Base-by-base conservation (phyloP, 176 grass and related monocot species). In the Aegilops tauschii region DNA sequence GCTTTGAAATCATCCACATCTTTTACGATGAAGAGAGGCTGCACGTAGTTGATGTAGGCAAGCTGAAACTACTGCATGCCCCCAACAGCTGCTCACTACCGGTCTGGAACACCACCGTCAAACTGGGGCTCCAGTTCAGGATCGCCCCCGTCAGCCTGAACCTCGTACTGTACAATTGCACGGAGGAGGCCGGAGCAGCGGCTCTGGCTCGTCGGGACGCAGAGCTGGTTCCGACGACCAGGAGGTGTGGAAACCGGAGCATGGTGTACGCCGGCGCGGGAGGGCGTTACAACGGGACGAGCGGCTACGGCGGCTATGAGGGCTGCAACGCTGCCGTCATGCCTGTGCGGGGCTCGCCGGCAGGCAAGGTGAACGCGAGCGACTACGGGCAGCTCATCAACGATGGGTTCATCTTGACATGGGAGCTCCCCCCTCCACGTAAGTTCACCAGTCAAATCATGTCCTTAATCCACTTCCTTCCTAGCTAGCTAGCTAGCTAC, bases 51-150 rank as follows among this genome's bases (percentile, higher is more conserved):
- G 23, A 25, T 25, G 23, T 25, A 25, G 3, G 0, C 5, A 78
- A 25, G 14, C 5, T 25, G 23, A 25, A 25, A 4, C 4, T 0
- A 12, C 5, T 2, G 20, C n/a, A 3, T 0, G 12, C 0, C 25
- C 12, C 8, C 9, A 47, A 1, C 78, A 3, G 10, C 37, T 80
- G 78, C 61, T 1, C 0, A 3, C 0, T 7, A 5, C 61, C 61
- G 2, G 4, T 0, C 2, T 66, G 78, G 78, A 81, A 81, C 61
- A 31, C 37, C 62, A 66, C 25, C 25, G 16, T 5, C 61, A 35
- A 67, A 3, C 25, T 81, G 8, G 3, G 23, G 8, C 0, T 1
- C 27, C 25, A 0, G 25, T 49, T 81, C 4, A 32, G 3, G 3
- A 67, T 81, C 25, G 4, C 0, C 5, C 4, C 39, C 0, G 10